phyloP scores from a whole-genome alignment of 768 basidiomycete species.

The Leucocoprinus sp. region DNA sequence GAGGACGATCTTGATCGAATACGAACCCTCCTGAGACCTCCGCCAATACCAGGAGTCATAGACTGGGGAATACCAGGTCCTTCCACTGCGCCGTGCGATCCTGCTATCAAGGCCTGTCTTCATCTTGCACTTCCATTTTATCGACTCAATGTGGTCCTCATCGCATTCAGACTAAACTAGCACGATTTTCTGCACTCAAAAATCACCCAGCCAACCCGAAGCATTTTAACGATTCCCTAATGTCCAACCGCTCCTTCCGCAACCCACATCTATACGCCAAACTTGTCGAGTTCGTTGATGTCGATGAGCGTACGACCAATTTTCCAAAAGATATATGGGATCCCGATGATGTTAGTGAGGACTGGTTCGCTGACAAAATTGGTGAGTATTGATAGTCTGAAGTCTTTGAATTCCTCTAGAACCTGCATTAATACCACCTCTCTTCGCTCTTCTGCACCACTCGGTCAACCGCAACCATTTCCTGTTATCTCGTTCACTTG shows the following conservation, averaged over 20 bases:
- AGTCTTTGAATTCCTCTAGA: not conserved
- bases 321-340: constrained; percentile 74
- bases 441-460: constrained; percentile 13
- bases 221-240: constrained; percentile 94
- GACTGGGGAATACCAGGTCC: constrained; percentile 77
- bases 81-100: constrained; percentile 47
- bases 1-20: constrained; percentile 47
- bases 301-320: constrained; percentile 82
- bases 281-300: constrained; percentile 89
- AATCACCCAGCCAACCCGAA: constrained; percentile 51
- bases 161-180: constrained; percentile 60
- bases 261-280: constrained; percentile 96
- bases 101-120: constrained; percentile 47
- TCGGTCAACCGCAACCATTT: too few relatives aligned
- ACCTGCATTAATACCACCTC: constrained; percentile 19
- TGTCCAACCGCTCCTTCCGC: constrained; percentile 87
- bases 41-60: constrained; percentile 50
- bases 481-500: too few relatives aligned
- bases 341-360: constrained; percentile 49
- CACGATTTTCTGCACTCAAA: constrained; percentile 72
- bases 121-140: not conserved
- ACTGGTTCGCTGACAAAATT: constrained; percentile 73
- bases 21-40: constrained; percentile 50
- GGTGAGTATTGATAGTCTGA: constrained; percentile 41
- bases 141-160: not conserved